Base-by-base conservation (phyloP, 2,329 filamentous ascomycete species). In the Colletotrichum sp. region DNA sequence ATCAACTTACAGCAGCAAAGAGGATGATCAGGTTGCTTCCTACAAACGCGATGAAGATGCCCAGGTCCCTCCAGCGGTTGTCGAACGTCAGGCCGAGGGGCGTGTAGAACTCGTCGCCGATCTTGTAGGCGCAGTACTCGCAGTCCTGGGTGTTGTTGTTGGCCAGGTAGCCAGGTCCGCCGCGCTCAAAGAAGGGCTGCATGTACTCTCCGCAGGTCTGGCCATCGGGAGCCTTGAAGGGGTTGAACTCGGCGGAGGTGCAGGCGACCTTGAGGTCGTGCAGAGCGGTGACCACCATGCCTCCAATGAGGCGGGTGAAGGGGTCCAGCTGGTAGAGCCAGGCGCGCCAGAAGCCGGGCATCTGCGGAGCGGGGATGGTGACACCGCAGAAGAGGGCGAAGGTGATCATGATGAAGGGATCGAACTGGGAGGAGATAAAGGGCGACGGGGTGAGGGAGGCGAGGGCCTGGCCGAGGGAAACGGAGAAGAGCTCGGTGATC, bases 361-460 rank as follows among this genome's bases (percentile, higher is more conserved):
- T 97, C 83, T 94, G 92, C 0, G 93, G 91, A 56, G 93, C 91
- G 0, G 95, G 94, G 66, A 97, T 94, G 0, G 94, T 94, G 76
- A 98, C 95, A 84, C 95, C 95, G 80, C 95, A 97, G 91, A 98
- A 97, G 28, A 97, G 89, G 2, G 94, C 90, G 81, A 97, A 96
- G 74, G 93, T 92, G 82, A 97, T 94, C 84, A 96, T 93, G 82
- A 97, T 87, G 82, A 96, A 94, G 1, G 96, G 95, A 79, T 97
- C 96, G 78, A 95, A 90, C 78, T 96, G 92, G 16, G 93, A 92
- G 0, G 94, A 93, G 79, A 97, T 94, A 84, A 95, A 95, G 3
- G 94, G 92, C 28, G 91, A 93, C 0, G 96, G 95, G 0, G 95
- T 97, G 71, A 96, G 85, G 0, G 96, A 93, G 0, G 94, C 93